Conservation (phyloP, 2,329 filamentous ascomycete genomes). For the Colletotrichum filicis region DNA sequence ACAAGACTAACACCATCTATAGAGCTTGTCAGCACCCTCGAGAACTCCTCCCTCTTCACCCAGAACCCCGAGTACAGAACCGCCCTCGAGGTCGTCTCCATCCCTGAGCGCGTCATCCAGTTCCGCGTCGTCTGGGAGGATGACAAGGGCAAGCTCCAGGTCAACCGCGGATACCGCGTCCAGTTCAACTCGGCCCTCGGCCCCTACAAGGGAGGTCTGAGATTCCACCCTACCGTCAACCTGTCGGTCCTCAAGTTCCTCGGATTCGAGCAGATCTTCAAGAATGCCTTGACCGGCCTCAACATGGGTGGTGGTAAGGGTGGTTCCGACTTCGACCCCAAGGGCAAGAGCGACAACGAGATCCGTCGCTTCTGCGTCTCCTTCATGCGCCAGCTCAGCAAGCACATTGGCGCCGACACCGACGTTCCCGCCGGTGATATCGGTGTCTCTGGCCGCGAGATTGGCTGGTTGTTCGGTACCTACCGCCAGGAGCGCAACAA, state of each 20-base stretch:
- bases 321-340: conserved; percentile 98
- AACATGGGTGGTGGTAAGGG: conserved; percentile 98
- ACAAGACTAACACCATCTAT: conserved; percentile 39
- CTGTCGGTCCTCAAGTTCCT: conserved; percentile 86
- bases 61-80: conserved; percentile 95
- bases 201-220: conserved; percentile 96
- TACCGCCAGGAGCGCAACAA: conserved; percentile 90
- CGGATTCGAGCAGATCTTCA: conserved; percentile 99
- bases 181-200: conserved; percentile 99
- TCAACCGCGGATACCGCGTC: conserved; percentile 97
- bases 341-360: conserved; percentile 97
- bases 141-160: conserved; percentile 87
- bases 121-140: conserved; percentile 98
- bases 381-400: conserved; percentile 96
- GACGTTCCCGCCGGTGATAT: conserved; percentile 98
- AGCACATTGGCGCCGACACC: conserved; percentile 95
- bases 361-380: conserved; percentile 96
- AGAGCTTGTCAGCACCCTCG: conserved; percentile 96
- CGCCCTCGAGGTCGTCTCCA: conserved; percentile 85
- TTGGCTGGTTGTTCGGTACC: conserved; percentile 94
- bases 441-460: conserved; percentile 90
- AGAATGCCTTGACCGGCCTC: conserved; percentile 96
- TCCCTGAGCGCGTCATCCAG: conserved; percentile 96
- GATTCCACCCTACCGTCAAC: conserved; percentile 92
- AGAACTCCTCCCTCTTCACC: conserved; percentile 92